Evolutionary conservation across 2,329 filamentous ascomycete genomes (phyloP).

Genomic region (Geoglossum cookeanum): DNA sequence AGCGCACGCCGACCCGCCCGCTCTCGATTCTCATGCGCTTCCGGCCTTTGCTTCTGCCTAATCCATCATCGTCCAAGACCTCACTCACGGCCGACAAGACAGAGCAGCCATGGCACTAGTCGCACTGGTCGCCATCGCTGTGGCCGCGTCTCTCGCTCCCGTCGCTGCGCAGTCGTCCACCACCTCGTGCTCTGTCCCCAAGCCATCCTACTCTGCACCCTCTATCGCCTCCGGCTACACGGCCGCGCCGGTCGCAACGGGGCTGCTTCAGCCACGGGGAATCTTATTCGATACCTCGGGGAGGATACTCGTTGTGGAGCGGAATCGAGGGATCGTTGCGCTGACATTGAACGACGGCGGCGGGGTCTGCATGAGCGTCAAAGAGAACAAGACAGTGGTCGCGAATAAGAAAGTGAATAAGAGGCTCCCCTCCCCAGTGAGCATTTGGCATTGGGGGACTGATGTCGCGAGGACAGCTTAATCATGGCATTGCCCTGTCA

Average conservation of each 20-base stretch:
- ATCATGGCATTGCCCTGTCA: slow-evolving; percentile 32
- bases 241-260: slow-evolving; percentile 27
- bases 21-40: too few species aligned
- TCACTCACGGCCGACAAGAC: too few species aligned
- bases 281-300: slow-evolving; percentile 29
- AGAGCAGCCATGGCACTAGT: too few species aligned
- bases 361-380: slow-evolving; percentile 13
- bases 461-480: slow-evolving; percentile 17
- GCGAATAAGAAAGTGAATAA: slow-evolving; percentile 4
- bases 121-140: too few species aligned
- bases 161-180: neutral
- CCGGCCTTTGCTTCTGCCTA: too few species aligned
- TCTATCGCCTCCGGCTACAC: slow-evolving; percentile 3
- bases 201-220: neutral
- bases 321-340: slow-evolving; percentile 19
- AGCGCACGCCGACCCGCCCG: too few species aligned
- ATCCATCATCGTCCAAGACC: too few species aligned
- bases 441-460: neutral
- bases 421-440: neutral
- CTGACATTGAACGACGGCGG: slow-evolving; percentile 21
- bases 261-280: slow-evolving; percentile 25
- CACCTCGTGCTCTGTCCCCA: neutral
- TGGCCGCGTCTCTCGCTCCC: too few species aligned
- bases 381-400: slow-evolving; percentile 8
- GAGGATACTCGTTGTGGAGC: slow-evolving; percentile 30